These are phyloP conservation scores for Glycine soja DNA, from an alignment of 306 rosid species.

Conservation along the genomic window DNA sequence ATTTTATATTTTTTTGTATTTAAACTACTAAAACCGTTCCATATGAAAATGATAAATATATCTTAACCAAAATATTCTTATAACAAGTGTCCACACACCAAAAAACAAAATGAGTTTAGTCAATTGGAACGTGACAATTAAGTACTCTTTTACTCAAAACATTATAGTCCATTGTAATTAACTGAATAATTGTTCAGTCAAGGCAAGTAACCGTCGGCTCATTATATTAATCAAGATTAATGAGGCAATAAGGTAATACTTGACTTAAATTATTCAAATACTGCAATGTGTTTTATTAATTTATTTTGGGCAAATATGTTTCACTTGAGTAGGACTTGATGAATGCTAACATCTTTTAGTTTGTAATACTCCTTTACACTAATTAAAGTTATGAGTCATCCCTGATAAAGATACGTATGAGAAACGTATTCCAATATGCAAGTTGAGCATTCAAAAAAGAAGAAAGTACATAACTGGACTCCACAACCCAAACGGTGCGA, in stretches of 20 bases:
- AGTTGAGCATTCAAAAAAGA: neutral
- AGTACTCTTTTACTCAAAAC: neutral
- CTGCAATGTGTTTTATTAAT: neutral
- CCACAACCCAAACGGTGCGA: slow-evolving; percentile 12
- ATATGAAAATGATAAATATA: neutral
- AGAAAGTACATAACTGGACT: slow-evolving; percentile 39
- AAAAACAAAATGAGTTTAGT: neutral
- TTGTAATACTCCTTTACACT: neutral
- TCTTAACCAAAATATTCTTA: neutral
- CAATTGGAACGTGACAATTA: neutral
- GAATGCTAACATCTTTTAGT: too few species aligned
- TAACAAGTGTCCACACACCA: neutral
- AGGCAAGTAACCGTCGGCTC: neutral
- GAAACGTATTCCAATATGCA: slow-evolving; percentile 2
- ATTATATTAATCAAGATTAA: neutral
- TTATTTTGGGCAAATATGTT: neutral
- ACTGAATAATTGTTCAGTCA: neutral
- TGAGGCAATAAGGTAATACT: neutral
- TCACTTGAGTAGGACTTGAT: too few species aligned
- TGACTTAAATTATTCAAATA: neutral
- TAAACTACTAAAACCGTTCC: neutral
- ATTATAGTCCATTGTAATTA: neutral
- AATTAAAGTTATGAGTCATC: neutral
- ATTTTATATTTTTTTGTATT: neutral
- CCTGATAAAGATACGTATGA: slow-evolving; percentile 24